These are phyloP conservation scores for Metschnikowia orientalis DNA, from an alignment of 805 yeast species.

Conservation along the genomic window DNA sequence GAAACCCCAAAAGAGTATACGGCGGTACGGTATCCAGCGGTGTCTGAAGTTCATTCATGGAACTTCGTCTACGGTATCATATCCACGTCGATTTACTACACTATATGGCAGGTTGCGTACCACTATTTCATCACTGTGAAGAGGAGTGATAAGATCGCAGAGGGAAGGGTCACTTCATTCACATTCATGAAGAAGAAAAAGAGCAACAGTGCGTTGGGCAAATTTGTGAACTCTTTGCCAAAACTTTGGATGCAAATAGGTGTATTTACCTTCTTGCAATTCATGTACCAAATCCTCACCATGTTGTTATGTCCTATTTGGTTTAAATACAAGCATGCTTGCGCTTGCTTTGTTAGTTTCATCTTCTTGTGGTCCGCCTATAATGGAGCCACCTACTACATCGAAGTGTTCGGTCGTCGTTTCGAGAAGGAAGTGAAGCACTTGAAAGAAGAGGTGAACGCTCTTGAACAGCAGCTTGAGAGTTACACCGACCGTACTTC, in stretches of 20 bases:
- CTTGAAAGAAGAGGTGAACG: conserved; percentile 66
- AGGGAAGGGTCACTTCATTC: conserved; percentile 85
- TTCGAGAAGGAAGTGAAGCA: conserved; percentile 79
- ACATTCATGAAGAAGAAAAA: conserved; percentile 75
- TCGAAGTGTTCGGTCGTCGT: conserved; percentile 86
- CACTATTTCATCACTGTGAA: conserved; percentile 89
- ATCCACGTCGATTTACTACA: conserved; percentile 76
- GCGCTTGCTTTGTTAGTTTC: conserved; percentile 60
- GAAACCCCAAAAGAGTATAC: conserved; percentile 52
- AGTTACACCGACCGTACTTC: conserved; percentile 7
- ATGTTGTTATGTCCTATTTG: conserved; percentile 91
- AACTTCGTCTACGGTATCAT: conserved; percentile 63
- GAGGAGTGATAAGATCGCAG: conserved; percentile 71
- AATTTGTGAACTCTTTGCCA: conserved; percentile 75
- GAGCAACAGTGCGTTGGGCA: conserved; percentile 61
- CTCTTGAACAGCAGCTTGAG: conserved; percentile 41
- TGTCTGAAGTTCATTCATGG: conserved; percentile 62
- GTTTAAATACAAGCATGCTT: conserved; percentile 64
- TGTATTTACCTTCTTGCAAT: conserved; percentile 83
- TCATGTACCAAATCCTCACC: conserved; percentile 76
- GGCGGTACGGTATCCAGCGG: conserved; percentile 74
- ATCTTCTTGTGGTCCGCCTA: conserved; percentile 80
- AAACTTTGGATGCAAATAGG: conserved; percentile 79
- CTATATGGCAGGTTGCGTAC: conserved; percentile 85
- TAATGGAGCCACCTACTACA: conserved; percentile 92